A percentile compares a stretch with the other conserved stretches of the same genome.
Evolutionary conservation across 768 basidiomycete species (phyloP).

Genomic region (Fomitopsis serialis): DNA sequence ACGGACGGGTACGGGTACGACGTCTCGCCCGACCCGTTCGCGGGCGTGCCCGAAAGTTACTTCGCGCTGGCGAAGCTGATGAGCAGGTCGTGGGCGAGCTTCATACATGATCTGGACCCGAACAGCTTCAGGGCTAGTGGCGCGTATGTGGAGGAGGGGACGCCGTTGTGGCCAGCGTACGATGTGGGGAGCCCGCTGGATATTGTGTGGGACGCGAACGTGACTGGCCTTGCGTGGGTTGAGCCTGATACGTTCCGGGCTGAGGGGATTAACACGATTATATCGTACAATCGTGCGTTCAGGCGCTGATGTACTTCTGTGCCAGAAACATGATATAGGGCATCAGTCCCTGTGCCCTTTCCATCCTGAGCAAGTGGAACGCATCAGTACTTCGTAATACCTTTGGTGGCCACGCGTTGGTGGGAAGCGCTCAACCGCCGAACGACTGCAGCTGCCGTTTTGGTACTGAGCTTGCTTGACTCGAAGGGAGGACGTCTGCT

Average conservation of each 20-base stretch:
- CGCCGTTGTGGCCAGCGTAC: neutral
- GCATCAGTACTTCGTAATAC: no score
- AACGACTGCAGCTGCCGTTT: no score
- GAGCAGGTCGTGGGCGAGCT: neutral
- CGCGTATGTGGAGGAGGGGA: neutral
- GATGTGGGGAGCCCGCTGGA: neutral
- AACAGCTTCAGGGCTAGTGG: neutral
- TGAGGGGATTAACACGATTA: neutral
- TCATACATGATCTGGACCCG: neutral
- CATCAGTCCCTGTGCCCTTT: no score
- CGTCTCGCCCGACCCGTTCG: neutral
- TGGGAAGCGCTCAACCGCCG: no score
- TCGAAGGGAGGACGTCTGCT: no score
- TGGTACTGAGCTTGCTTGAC: no score
- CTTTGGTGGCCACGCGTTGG: no score
- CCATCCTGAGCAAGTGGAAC: no score
- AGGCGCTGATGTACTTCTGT: neutral
- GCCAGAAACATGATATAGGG: no score
- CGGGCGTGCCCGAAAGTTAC: neutral
- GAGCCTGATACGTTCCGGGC: neutral
- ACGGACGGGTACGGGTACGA: neutral
- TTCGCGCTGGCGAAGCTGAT: neutral
- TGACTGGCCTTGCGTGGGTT: neutral
- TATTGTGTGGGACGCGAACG: neutral
- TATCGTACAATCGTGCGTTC: neutral